Percentiles rank a stretch among this genome's conserved stretches.
phyloP scores from a whole-genome alignment of 2,329 filamentous ascomycete species.

The Chaetomiaceae sp. region DNA sequence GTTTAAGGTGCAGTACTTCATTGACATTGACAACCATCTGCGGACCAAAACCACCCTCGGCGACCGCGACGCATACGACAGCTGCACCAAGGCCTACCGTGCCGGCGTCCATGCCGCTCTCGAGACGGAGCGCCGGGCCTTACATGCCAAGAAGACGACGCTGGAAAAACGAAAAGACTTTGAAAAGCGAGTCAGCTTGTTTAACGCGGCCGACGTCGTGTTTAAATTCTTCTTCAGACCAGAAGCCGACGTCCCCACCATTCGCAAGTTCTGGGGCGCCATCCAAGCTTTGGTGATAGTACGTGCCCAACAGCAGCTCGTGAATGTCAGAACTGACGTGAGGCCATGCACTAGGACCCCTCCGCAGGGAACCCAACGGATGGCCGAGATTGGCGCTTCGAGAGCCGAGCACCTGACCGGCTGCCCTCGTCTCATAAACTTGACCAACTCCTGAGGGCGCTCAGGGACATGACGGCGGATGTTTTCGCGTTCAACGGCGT shows the following conservation, averaged over 20 bases:
- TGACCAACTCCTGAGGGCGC: neutral
- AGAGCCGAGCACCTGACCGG: neutral
- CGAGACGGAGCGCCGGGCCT: no score
- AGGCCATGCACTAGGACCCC: no score
- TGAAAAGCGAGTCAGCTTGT: slow-evolving; percentile 36
- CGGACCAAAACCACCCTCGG: neutral
- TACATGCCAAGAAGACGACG: neutral
- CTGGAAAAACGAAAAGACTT: slow-evolving; percentile 19
- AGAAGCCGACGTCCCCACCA: slow-evolving; percentile 35
- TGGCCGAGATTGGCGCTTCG: no score
- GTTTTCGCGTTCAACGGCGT: slow-evolving; percentile 36
- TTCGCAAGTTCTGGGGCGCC: slow-evolving; percentile 44
- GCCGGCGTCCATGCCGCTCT: neutral
- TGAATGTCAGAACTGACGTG: neutral
- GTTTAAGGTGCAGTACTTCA: neutral
- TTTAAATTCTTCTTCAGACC: slow-evolving; percentile 42
- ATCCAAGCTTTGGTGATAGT: slow-evolving; percentile 23
- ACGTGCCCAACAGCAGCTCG: neutral
- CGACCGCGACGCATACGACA: slow-evolving; percentile 6
- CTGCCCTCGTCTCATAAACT: neutral
- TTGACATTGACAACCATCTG: neutral
- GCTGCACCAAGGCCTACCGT: neutral
- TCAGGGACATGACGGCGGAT: neutral
- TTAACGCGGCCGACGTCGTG: slow-evolving; percentile 38
- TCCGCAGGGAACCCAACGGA: no score